phyloP scores from a whole-genome alignment of 2,329 filamentous ascomycete species.

The Exophiala aquamarina region DNA sequence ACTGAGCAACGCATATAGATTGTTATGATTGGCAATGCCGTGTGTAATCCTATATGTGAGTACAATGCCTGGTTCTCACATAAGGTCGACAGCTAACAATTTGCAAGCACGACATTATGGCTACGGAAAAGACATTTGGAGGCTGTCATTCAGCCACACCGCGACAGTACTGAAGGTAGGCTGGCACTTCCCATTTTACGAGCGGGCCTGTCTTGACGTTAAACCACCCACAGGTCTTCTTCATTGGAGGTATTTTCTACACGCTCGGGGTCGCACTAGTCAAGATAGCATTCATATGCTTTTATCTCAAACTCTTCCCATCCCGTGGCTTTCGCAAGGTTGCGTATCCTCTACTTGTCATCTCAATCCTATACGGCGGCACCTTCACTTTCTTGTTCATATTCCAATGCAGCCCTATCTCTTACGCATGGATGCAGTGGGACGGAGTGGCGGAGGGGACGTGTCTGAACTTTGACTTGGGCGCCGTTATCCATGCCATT shows the following conservation, averaged over 20 bases:
- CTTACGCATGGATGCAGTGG: slow-evolving; percentile 54
- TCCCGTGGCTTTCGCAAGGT: slow-evolving; percentile 26
- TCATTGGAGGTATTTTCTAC: slow-evolving; percentile 35
- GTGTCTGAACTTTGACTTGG: slow-evolving; percentile 52
- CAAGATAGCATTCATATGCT: slow-evolving; percentile 36
- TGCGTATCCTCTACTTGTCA: slow-evolving; percentile 19
- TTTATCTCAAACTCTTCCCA: slow-evolving; percentile 47
- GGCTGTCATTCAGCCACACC: slow-evolving; percentile 14
- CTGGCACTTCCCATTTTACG: background rate
- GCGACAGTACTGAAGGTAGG: slow-evolving; percentile 6
- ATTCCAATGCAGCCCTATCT: slow-evolving; percentile 40
- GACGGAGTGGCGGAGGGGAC: slow-evolving; percentile 46
- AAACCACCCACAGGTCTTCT: slow-evolving; percentile 13
- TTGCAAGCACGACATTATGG: slow-evolving; percentile 10
- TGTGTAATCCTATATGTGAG: slow-evolving; percentile 14
- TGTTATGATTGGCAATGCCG: slow-evolving; percentile 16
- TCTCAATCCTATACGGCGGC: slow-evolving; percentile 33
- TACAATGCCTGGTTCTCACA: background rate
- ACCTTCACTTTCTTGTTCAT: slow-evolving; percentile 37
- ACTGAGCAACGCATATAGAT: slow-evolving; percentile 5
- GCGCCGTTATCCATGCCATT: slow-evolving; percentile 53
- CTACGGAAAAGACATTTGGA: slow-evolving; percentile 14
- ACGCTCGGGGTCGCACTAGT: slow-evolving; percentile 45
- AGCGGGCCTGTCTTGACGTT: too few relatives aligned
- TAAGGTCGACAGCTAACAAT: background rate